Evolutionary conservation across 106 monocot genomes (phyloP).

Genomic region (Phalaenopsis equestris): DNA sequence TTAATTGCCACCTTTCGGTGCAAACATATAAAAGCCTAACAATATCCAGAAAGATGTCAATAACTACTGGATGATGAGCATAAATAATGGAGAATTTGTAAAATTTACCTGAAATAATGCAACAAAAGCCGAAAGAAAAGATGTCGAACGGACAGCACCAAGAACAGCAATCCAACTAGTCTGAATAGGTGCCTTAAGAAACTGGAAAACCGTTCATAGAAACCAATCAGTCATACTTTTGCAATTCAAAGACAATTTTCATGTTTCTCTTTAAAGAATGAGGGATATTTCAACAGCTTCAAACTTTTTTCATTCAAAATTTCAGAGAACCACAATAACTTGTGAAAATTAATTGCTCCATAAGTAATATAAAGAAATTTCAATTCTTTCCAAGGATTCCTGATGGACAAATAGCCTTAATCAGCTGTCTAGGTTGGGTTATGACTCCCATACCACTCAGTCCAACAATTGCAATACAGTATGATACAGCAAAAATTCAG

Average conservation of each 20-base stretch:
- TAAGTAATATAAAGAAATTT: neutral
- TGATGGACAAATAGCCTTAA: neutral
- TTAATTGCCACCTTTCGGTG: constrained; percentile 78
- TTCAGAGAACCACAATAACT: neutral
- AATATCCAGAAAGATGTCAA: constrained; percentile 14
- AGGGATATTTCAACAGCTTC: neutral
- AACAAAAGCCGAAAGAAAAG: constrained; percentile 97
- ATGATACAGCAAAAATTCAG: neutral
- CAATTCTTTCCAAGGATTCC: neutral
- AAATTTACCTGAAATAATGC: constrained; percentile 77
- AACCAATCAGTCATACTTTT: neutral
- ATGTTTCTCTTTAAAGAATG: neutral
- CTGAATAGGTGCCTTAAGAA: constrained; percentile 68
- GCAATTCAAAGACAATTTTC: neutral
- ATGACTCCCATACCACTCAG: constrained; percentile 5
- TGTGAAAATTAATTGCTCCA: neutral
- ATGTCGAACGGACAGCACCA: constrained; percentile 88
- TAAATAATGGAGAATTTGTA: neutral
- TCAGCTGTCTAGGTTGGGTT: neutral
- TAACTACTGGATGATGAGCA: neutral
- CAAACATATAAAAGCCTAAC: constrained; percentile 70
- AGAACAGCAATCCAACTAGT: constrained; percentile 73
- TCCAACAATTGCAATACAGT: neutral
- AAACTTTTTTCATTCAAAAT: neutral
- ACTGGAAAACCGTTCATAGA: constrained; percentile 39